A percentile compares a stretch with the other conserved stretches of the same genome.
These are phyloP conservation scores for Conticribra weissflogii DNA, from an alignment of 108 stramenopile species.

Conservation along the genomic window DNA sequence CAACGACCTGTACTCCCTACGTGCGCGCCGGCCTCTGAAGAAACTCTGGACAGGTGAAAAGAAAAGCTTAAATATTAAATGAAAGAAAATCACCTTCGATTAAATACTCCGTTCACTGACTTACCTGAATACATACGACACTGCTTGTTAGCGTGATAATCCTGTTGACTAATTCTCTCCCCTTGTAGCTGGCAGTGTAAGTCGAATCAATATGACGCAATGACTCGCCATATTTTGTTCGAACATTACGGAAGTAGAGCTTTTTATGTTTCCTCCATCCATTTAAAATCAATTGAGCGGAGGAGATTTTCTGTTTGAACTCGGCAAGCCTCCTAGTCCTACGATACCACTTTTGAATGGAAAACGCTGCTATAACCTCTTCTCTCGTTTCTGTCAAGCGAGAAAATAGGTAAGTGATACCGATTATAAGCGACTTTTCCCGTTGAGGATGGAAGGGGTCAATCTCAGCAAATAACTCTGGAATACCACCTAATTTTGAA, in stretches of 20 bases:
- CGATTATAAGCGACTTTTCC: slow-evolving; percentile 81
- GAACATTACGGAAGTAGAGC: slow-evolving; percentile 47
- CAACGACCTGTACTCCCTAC: neutral
- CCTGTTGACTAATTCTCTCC: too few species aligned
- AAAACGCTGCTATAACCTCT: slow-evolving; percentile 68
- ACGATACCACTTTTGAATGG: slow-evolving; percentile 66
- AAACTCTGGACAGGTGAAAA: neutral
- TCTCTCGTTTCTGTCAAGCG: slow-evolving; percentile 85
- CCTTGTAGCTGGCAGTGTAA: slow-evolving; percentile 13
- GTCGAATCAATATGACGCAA: slow-evolving; percentile 61
- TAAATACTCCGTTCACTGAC: neutral
- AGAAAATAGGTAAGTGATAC: slow-evolving; percentile 82
- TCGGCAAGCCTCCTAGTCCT: slow-evolving; percentile 13
- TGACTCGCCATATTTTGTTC: slow-evolving; percentile 35
- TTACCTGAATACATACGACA: slow-evolving; percentile 49
- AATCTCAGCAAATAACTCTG: slow-evolving; percentile 71
- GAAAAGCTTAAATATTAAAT: neutral
- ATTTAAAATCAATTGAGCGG: slow-evolving; percentile 42
- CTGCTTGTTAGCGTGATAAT: slow-evolving; percentile 26
- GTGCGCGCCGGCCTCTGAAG: neutral
- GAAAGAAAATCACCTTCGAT: too few species aligned
- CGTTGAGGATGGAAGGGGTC: slow-evolving; percentile 77
- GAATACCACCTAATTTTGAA: slow-evolving; percentile 85
- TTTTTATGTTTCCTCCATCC: slow-evolving; percentile 49
- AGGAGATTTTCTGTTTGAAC: slow-evolving; percentile 40